These are phyloP conservation scores for Cutaneotrichosporon arboriforme DNA, from an alignment of 1,284 basidiomycete genomes.

Conservation along the genomic window DNA sequence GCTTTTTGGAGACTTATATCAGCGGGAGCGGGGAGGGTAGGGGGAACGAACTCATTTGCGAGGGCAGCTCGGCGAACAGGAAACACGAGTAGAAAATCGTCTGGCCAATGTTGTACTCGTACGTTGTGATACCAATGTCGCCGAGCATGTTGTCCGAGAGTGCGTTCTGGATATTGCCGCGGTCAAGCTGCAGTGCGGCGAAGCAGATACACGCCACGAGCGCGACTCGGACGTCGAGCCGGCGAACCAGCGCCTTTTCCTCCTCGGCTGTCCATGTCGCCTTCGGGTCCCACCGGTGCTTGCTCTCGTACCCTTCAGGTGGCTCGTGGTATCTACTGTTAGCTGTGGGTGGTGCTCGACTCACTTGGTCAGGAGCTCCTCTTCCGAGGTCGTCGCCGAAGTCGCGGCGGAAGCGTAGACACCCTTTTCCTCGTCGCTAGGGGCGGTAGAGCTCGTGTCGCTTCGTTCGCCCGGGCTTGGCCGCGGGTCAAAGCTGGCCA, in stretches of 20 bases:
- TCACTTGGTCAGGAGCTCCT: not conserved
- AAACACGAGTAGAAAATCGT: slow-evolving; percentile 39
- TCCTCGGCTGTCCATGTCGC: slow-evolving; percentile 46
- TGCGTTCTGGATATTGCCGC: slow-evolving; percentile 36
- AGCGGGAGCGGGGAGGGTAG: not conserved
- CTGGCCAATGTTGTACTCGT: slow-evolving; percentile 43
- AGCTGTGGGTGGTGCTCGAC: not conserved
- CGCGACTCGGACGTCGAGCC: slow-evolving; percentile 28
- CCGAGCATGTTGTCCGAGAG: slow-evolving; percentile 45
- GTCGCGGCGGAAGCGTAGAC: not conserved
- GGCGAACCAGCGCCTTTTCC: slow-evolving; percentile 33
- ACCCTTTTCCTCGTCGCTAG: not conserved
- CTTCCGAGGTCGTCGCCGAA: not conserved
- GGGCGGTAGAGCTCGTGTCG: not conserved
- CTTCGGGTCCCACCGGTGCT: slow-evolving; percentile 42
- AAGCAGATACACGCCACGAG: slow-evolving; percentile 39
- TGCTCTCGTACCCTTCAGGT: slow-evolving; percentile 37
- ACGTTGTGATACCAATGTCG: slow-evolving; percentile 42
- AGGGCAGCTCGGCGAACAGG: slow-evolving; percentile 43
- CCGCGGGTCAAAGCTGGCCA: too few relatives aligned
- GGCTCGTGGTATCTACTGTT: slow-evolving; percentile 29
- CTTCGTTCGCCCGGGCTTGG: too few relatives aligned
- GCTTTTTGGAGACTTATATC: slow-evolving; percentile 37
- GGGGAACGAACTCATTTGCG: slow-evolving; percentile 25
- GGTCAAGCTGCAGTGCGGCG: slow-evolving; percentile 35